A percentile compares a stretch with the other conserved stretches of the same genome.
These are phyloP conservation scores for Nelumbo lutea DNA, from an alignment of 164 flowering plant genomes.

Conservation along the genomic window DNA sequence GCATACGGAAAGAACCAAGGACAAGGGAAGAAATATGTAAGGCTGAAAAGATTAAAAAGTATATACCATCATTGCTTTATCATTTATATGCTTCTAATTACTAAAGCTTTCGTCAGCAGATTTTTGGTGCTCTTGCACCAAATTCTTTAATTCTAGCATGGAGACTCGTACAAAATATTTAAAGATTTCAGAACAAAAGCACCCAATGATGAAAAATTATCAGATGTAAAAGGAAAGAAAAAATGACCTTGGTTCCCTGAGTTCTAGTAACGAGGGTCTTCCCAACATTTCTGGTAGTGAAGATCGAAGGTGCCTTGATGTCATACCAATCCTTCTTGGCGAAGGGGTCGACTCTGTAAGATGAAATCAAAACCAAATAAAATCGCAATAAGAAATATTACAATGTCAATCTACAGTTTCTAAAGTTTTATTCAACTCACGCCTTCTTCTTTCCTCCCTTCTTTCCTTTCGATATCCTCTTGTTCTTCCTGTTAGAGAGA, in stretches of 20 bases:
- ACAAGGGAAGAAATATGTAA: no score
- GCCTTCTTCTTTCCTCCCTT: conserved; percentile 97
- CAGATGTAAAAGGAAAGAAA: neutral
- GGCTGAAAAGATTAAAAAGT: no score
- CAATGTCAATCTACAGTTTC: neutral
- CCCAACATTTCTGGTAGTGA: conserved; percentile 55
- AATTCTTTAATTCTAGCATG: neutral
- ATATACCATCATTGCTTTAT: neutral
- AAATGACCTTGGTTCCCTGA: conserved; percentile 84
- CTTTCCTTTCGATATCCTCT: conserved; percentile 95
- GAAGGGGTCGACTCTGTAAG: conserved; percentile 64
- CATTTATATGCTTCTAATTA: neutral
- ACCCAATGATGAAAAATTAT: neutral
- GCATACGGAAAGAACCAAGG: no score
- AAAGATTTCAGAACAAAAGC: neutral
- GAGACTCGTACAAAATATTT: neutral
- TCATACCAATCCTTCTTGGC: conserved; percentile 96
- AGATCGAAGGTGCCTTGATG: conserved; percentile 75
- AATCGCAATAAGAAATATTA: neutral
- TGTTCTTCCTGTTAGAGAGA: conserved; percentile 62
- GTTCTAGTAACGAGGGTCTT: conserved; percentile 87
- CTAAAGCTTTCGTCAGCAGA: neutral
- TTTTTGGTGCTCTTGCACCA: neutral
- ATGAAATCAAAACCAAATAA: neutral
- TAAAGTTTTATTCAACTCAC: conserved; percentile 32